Conservation (phyloP, 768 basidiomycete species). For the Collybia sp. region DNA sequence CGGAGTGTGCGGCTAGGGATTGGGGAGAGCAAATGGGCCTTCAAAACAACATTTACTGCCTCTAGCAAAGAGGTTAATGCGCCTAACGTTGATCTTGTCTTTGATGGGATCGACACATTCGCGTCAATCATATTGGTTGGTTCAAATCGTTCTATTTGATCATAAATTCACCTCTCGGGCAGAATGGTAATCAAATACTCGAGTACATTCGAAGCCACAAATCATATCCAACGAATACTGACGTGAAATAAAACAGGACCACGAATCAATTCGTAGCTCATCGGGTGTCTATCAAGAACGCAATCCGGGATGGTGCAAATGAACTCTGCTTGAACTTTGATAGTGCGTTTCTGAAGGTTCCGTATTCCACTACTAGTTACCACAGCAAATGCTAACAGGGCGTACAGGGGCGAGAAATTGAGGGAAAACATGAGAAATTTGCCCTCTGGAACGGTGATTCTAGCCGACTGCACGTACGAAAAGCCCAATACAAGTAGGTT, state of each 20-base stretch:
- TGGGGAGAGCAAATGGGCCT: constrained; percentile 83
- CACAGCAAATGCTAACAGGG: background rate
- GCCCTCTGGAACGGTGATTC: constrained; percentile 89
- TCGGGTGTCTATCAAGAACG: constrained; percentile 52
- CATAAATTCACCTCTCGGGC: background rate
- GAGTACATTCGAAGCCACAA: constrained; percentile 32
- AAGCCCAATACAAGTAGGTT: constrained; percentile 86
- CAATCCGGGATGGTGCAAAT: constrained; percentile 54
- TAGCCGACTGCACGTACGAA: constrained; percentile 84
- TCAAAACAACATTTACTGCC: constrained; percentile 61
- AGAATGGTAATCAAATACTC: constrained; percentile 76
- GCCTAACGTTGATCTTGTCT: constrained; percentile 67
- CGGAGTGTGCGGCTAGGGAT: constrained; percentile 59
- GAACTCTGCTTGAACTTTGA: constrained; percentile 66
- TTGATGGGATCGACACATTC: constrained; percentile 92
- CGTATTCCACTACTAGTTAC: background rate
- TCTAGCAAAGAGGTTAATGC: constrained; percentile 39
- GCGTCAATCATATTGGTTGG: constrained; percentile 65
- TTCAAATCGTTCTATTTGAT: background rate
- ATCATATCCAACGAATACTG: constrained; percentile 1
- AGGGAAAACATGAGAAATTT: constrained; percentile 58
- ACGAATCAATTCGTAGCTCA: constrained; percentile 83
- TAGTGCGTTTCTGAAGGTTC: constrained; percentile 70
- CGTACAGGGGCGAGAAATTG: constrained; percentile 66
- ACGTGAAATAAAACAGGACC: constrained; percentile 36